A percentile compares a stretch with the other conserved stretches of the same genome.
Evolutionary conservation across 345 rosid genomes (phyloP).

Genomic region (Gossypium rotundifolium): DNA sequence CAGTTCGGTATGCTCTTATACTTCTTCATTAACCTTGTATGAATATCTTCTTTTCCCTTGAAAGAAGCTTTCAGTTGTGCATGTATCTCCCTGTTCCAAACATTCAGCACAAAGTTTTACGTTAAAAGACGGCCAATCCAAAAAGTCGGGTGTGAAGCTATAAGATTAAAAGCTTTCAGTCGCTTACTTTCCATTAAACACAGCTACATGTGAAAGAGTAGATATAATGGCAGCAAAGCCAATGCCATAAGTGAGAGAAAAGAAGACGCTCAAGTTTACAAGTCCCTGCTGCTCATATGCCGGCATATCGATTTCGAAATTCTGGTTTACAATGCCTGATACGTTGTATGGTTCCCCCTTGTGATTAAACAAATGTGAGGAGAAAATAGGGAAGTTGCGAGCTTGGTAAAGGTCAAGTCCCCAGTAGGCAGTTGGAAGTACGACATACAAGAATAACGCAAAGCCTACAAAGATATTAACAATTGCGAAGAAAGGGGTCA

Average conservation of each 20-base stretch:
- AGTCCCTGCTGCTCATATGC: conserved; percentile 36
- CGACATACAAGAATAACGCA: conserved; percentile 22
- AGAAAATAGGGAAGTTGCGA: conserved; percentile 44
- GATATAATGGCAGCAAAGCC: conserved; percentile 53
- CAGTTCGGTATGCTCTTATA: conserved; percentile 48
- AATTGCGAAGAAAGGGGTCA: conserved; percentile 50
- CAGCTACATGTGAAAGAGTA: conserved; percentile 44
- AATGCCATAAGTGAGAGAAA: conserved; percentile 49
- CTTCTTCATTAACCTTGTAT: conserved; percentile 59
- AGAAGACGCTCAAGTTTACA: conserved; percentile 43
- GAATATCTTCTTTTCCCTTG: conserved; percentile 41
- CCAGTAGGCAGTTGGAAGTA: conserved; percentile 42
- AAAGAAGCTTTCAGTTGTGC: conserved; percentile 44
- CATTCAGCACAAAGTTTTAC: neutral
- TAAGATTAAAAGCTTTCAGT: neutral
- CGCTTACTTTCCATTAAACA: conserved; percentile 61
- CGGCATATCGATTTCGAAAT: conserved; percentile 40
- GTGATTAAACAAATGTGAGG: conserved; percentile 41
- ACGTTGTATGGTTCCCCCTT: conserved; percentile 34
- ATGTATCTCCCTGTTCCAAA: conserved; percentile 36
- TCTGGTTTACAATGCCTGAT: conserved; percentile 41
- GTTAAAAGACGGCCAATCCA: conserved; percentile 5
- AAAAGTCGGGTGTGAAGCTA: conserved; percentile 25
- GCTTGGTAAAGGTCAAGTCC: conserved; percentile 35
- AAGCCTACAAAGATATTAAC: conserved; percentile 46